A percentile compares a stretch with the other conserved stretches of the same genome.
These are phyloP conservation scores for Myxozyma kluyveri DNA, from an alignment of 805 yeast genomes.

Conservation along the genomic window DNA sequence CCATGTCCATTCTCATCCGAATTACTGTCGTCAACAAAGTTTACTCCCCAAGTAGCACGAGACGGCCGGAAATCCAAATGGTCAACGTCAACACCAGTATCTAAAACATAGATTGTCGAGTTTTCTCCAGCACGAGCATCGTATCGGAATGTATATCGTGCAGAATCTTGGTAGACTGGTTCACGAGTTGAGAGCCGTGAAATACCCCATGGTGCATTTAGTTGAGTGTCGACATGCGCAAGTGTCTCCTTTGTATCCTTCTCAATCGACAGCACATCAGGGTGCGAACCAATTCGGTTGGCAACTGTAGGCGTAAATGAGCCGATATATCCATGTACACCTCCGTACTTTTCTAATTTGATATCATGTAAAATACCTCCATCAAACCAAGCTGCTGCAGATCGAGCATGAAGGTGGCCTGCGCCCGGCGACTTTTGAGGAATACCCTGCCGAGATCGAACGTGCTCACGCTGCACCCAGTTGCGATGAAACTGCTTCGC, in stretches of 20 bases:
- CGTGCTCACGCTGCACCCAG: neutral
- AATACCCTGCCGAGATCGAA: neutral
- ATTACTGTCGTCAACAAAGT: constrained; percentile 69
- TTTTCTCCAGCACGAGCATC: constrained; percentile 8
- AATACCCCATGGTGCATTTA: constrained; percentile 9
- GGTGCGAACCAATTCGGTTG: neutral
- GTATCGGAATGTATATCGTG: constrained; percentile 5
- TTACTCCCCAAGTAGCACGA: constrained; percentile 83
- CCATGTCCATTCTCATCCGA: constrained; percentile 91
- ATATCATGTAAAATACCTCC: neutral
- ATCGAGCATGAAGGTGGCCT: too few relatives aligned
- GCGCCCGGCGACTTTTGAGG: neutral
- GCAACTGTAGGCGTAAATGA: neutral
- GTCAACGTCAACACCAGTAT: constrained; percentile 75
- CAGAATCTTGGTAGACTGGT: neutral
- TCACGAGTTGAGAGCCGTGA: constrained; percentile 3
- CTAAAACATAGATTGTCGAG: constrained; percentile 66
- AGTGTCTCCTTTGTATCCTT: neutral
- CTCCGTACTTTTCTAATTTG: neutral
- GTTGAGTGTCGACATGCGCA: constrained; percentile 2
- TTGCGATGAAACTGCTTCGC: neutral
- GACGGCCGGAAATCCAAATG: constrained; percentile 74
- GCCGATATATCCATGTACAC: constrained; percentile 3
- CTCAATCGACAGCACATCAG: neutral
- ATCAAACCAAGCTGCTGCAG: neutral